Evolutionary conservation across 257 asterid species (phyloP).

Genomic region (Eucommia ulmoides): DNA sequence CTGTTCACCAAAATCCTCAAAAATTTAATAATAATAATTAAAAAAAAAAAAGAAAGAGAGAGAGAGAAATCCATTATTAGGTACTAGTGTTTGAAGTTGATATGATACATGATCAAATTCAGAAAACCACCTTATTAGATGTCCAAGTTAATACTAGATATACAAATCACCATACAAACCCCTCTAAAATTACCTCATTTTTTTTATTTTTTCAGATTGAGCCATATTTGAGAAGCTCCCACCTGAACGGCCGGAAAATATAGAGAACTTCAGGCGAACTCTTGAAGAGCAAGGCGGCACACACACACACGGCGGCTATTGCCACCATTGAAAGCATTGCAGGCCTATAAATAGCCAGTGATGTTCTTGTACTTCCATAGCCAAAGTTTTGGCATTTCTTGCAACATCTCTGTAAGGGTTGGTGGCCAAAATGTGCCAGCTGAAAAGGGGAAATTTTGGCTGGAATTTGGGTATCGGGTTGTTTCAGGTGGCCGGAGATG

Average conservation of each 20-base stretch:
- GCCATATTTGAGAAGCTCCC: slow-evolving; percentile 34
- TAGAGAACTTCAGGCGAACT: too few species aligned
- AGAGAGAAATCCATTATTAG: too few species aligned
- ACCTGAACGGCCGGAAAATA: slow-evolving; percentile 31
- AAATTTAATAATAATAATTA: too few species aligned
- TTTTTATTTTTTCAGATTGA: slow-evolving; percentile 31
- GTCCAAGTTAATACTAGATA: too few species aligned
- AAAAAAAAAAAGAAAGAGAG: neutral
- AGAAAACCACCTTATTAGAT: too few species aligned
- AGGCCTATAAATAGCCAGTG: slow-evolving; percentile 32
- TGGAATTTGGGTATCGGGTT: slow-evolving; percentile 12
- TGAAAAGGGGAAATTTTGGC: too few species aligned
- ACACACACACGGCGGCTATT: slow-evolving; percentile 32
- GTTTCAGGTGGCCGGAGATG: slow-evolving; percentile 26
- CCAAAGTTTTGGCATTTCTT: slow-evolving; percentile 4
- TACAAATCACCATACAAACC: too few species aligned
- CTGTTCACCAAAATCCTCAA: neutral
- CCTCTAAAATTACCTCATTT: too few species aligned
- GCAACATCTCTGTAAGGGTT: neutral
- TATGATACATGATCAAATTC: too few species aligned
- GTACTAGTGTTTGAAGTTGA: too few species aligned
- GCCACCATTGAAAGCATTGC: slow-evolving; percentile 41
- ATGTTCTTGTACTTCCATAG: slow-evolving; percentile 17
- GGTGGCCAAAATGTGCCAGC: neutral
- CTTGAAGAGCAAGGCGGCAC: slow-evolving; percentile 36